Conservation (phyloP, 257 asterid genomes). For the Asclepias syriaca region DNA sequence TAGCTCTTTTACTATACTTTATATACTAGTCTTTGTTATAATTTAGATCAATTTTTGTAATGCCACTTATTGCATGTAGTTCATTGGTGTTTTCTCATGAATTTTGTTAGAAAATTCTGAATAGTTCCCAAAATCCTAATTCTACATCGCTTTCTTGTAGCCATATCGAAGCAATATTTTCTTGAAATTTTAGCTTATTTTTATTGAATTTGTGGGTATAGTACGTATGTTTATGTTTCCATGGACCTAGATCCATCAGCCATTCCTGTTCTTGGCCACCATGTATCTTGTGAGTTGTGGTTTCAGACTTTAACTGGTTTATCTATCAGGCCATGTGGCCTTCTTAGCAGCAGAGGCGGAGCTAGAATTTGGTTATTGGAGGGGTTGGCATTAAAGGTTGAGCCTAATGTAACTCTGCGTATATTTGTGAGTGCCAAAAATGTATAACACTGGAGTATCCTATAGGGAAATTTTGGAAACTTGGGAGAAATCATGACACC, state of each 20-base stretch:
- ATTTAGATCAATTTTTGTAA: background rate
- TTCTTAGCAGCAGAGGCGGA: background rate
- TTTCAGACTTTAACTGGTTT: background rate
- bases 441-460: too few species aligned
- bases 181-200: background rate
- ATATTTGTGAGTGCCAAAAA: too few species aligned
- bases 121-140: background rate
- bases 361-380: too few species aligned
- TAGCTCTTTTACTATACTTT: background rate
- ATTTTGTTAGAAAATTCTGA: background rate
- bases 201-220: background rate
- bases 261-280: background rate
- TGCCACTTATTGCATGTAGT: background rate
- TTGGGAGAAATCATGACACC: too few species aligned
- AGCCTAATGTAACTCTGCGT: too few species aligned
- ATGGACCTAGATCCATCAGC: background rate
- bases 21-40: background rate
- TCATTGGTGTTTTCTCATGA: background rate
- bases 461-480: too few species aligned
- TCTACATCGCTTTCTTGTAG: background rate
- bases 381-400: too few species aligned
- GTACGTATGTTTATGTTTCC: background rate
- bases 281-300: background rate
- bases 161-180: background rate
- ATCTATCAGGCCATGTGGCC: background rate